Evolutionary conservation across 2,329 filamentous ascomycete genomes (phyloP).

Genomic region (Acephala macrosclerotiorum): DNA sequence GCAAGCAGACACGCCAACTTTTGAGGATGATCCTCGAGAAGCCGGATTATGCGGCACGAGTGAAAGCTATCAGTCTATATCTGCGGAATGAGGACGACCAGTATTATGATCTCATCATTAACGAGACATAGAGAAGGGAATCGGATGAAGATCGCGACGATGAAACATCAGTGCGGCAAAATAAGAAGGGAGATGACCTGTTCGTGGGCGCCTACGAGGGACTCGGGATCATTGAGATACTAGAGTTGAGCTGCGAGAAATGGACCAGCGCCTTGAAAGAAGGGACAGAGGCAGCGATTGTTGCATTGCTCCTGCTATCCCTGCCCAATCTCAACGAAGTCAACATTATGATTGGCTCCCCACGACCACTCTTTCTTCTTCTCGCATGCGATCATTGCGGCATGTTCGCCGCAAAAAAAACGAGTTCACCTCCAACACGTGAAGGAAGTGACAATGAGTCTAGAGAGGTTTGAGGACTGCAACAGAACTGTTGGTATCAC

Average conservation of each 20-base stretch:
- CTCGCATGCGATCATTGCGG: background rate
- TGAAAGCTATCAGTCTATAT: background rate
- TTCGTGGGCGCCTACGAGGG: background rate
- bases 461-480: background rate
- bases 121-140: background rate
- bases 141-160: background rate
- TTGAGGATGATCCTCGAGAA: background rate
- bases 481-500: too few species aligned
- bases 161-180: background rate
- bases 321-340: background rate
- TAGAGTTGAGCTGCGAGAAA: background rate
- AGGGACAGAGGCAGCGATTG: background rate
- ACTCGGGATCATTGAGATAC: background rate
- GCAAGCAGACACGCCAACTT: background rate
- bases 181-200: background rate
- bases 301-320: background rate
- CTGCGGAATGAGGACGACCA: background rate
- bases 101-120: background rate
- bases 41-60: background rate
- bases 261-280: background rate
- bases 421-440: background rate
- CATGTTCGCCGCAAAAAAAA: background rate
- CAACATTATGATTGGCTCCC: background rate
- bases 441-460: background rate
- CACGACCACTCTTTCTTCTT: background rate